Evolutionary conservation across 306 rosid genomes (phyloP).

Genomic region (Prunus dulcis): DNA sequence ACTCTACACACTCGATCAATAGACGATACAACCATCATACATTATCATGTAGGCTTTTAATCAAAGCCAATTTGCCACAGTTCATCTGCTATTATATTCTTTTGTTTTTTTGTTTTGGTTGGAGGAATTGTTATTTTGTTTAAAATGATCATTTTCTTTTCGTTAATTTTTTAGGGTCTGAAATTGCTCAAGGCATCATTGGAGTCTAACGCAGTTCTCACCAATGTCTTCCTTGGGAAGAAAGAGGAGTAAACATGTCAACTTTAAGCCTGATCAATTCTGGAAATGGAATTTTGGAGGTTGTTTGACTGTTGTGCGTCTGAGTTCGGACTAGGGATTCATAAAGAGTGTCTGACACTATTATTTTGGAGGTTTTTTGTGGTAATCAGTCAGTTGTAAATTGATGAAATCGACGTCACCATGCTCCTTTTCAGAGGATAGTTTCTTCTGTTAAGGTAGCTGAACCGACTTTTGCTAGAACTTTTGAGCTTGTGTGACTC

Average conservation of each 20-base stretch:
- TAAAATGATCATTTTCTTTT: not conserved
- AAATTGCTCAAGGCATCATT: constrained; percentile 26
- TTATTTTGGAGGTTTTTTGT: no score
- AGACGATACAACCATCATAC: not conserved
- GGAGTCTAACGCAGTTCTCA: constrained; percentile 15
- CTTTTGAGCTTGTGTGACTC: not conserved
- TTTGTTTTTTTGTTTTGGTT: not conserved
- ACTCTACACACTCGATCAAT: not conserved
- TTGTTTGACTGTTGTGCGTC: not conserved
- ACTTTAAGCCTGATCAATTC: not conserved
- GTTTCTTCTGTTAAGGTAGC: not conserved
- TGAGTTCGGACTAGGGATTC: no score
- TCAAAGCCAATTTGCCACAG: not conserved
- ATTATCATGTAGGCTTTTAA: not conserved
- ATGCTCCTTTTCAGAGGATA: not conserved
- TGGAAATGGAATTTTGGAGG: not conserved
- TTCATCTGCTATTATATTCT: not conserved
- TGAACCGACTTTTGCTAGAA: not conserved
- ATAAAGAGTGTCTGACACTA: no score
- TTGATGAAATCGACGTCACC: not conserved
- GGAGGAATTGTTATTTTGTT: not conserved
- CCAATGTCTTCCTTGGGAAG: constrained; percentile 21
- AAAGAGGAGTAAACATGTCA: not conserved
- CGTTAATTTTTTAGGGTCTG: constrained; percentile 13
- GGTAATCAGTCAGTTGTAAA: not conserved